phyloP scores from a whole-genome alignment of 1,139 yeast species.

The Schwanniomyces etchellsii region DNA sequence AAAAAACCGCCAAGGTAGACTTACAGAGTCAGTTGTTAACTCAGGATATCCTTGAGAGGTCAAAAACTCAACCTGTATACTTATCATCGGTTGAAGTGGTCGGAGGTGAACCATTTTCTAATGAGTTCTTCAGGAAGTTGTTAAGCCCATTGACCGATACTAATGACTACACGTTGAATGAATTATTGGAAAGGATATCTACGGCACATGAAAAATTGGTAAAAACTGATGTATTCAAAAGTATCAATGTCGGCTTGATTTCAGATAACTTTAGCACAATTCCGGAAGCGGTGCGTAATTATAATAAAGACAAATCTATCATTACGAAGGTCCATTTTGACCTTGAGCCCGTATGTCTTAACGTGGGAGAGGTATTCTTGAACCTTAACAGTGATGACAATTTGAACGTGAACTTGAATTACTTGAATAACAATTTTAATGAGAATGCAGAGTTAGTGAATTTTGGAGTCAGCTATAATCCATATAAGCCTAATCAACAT shows the following conservation, averaged over 20 bases:
- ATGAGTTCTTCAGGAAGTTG: slow-evolving; percentile 40
- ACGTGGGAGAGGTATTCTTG: slow-evolving; percentile 30
- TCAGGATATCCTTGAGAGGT: slow-evolving; percentile 26
- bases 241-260: slow-evolving; percentile 26
- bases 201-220: slow-evolving; percentile 22
- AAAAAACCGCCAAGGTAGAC: too few relatives aligned
- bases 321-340: slow-evolving; percentile 36
- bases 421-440: slow-evolving; percentile 39
- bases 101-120: slow-evolving; percentile 46
- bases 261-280: slow-evolving; percentile 26
- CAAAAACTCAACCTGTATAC: slow-evolving; percentile 38
- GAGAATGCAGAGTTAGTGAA: slow-evolving; percentile 39
- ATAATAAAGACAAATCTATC: slow-evolving; percentile 32
- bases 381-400: slow-evolving; percentile 36
- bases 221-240: slow-evolving; percentile 41
- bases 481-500: slow-evolving; percentile 42
- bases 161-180: slow-evolving; percentile 42
- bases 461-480: slow-evolving; percentile 39
- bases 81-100: slow-evolving; percentile 40
- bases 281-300: slow-evolving; percentile 19
- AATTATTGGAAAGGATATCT: slow-evolving; percentile 27
- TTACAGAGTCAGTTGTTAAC: slow-evolving; percentile 25
- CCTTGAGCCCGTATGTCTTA: slow-evolving; percentile 28
- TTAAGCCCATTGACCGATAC: slow-evolving; percentile 38
- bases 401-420: slow-evolving; percentile 33